A percentile compares a stretch with the other conserved stretches of the same genome.
Evolutionary conservation across 345 rosid species (phyloP).

Genomic region (Syzygium aqueum): DNA sequence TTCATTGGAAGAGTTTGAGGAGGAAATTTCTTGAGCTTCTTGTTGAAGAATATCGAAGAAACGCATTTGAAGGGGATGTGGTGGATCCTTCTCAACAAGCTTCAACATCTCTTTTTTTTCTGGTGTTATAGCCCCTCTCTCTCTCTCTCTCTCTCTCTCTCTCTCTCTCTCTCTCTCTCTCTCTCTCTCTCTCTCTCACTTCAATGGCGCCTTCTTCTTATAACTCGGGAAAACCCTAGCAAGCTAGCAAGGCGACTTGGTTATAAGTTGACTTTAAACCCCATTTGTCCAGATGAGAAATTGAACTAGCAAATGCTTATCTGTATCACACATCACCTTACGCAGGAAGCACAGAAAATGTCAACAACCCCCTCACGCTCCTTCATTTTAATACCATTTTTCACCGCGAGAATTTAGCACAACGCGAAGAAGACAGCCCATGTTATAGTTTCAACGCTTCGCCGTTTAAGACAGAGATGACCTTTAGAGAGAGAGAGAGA

Average conservation of each 20-base stretch:
- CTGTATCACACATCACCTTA: neutral
- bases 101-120: slow-evolving; percentile 48
- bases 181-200: neutral
- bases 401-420: neutral
- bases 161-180: slow-evolving; percentile 72
- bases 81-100: slow-evolving; percentile 52
- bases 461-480: neutral
- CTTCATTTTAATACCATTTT: neutral
- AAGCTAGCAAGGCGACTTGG: neutral
- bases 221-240: neutral
- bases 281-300: neutral
- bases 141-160: slow-evolving; percentile 56
- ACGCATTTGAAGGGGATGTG: slow-evolving; percentile 40
- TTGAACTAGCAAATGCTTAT: neutral
- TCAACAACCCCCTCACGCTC: neutral
- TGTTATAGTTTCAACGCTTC: neutral
- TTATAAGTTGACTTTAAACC: neutral
- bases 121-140: slow-evolving; percentile 67
- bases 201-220: slow-evolving; percentile 13
- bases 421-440: neutral
- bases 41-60: slow-evolving; percentile 48
- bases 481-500: neutral
- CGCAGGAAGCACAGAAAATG: neutral
- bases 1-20: slow-evolving; percentile 3
- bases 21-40: slow-evolving; percentile 13